These are phyloP conservation scores for Zygoascus bituminiphila DNA, from an alignment of 805 yeast species.

Conservation along the genomic window DNA sequence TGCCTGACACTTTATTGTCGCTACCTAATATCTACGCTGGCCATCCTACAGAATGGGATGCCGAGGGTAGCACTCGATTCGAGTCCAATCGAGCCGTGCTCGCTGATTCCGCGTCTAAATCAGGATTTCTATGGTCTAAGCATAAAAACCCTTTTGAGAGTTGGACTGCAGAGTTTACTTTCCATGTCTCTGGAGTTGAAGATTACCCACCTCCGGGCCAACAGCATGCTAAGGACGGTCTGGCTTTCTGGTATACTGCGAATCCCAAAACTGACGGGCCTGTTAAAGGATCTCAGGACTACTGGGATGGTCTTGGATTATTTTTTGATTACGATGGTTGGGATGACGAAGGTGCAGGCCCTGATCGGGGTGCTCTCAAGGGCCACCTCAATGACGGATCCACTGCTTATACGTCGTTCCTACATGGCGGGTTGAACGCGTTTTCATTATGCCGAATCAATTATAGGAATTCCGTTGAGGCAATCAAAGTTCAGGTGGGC, in stretches of 20 bases:
- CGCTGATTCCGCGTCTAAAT: not conserved
- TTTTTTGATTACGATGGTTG: conserved; percentile 30
- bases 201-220: conserved; percentile 24
- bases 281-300: conserved; percentile 30
- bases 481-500: conserved; percentile 25
- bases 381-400: conserved; percentile 36
- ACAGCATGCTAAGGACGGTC: conserved; percentile 18
- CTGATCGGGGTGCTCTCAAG: conserved; percentile 25
- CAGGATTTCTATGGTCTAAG: conserved; percentile 30
- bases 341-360: conserved; percentile 14
- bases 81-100: not conserved
- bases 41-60: not conserved
- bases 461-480: conserved; percentile 28
- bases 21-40: not conserved
- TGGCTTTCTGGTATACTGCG: conserved; percentile 31
- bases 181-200: conserved; percentile 27
- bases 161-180: conserved; percentile 29
- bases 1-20: not conserved
- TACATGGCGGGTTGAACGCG: conserved; percentile 25
- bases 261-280: conserved; percentile 25
- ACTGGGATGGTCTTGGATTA: conserved; percentile 35
- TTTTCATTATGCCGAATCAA: conserved; percentile 30
- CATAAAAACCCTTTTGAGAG: conserved; percentile 22
- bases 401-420: conserved; percentile 17
- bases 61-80: not conserved